Evolutionary conservation across 805 yeast genomes (phyloP).

Genomic region (Wickerhamiella vanderwaltii): DNA sequence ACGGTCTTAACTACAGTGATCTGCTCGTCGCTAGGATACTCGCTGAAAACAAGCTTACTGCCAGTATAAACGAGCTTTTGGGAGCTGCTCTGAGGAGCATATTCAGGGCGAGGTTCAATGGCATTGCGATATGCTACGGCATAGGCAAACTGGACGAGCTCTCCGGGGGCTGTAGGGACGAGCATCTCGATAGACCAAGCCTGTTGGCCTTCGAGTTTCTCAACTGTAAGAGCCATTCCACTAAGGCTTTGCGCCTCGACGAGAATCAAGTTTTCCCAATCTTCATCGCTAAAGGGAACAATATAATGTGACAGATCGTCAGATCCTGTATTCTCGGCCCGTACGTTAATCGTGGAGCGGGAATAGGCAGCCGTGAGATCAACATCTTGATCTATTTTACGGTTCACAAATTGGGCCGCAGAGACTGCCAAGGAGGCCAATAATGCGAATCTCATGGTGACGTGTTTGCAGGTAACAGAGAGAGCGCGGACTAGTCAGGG

Average conservation of each 20-base stretch:
- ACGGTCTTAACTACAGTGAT: constrained; percentile 36
- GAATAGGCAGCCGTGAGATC: constrained; percentile 59
- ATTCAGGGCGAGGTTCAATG: constrained; percentile 51
- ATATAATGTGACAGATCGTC: constrained; percentile 45
- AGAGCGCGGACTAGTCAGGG: too few relatives aligned
- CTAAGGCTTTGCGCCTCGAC: constrained; percentile 31
- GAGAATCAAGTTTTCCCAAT: constrained; percentile 34
- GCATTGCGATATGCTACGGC: constrained; percentile 38
- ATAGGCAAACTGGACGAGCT: constrained; percentile 37
- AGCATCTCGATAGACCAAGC: constrained; percentile 42
- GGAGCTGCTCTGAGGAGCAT: constrained; percentile 43
- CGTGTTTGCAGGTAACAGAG: too few relatives aligned
- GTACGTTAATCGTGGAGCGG: constrained; percentile 46
- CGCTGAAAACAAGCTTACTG: constrained; percentile 44
- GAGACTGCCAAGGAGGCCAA: constrained; percentile 5
- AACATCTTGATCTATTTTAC: constrained; percentile 40
- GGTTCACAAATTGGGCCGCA: constrained; percentile 42
- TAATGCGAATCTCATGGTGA: background rate
- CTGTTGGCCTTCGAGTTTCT: constrained; percentile 3
- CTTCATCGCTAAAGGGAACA: constrained; percentile 43
- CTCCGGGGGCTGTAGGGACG: constrained; percentile 54
- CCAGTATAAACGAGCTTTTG: constrained; percentile 50
- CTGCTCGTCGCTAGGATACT: constrained; percentile 47
- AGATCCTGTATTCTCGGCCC: constrained; percentile 44
- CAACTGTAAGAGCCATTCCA: constrained; percentile 23